A percentile compares a stretch with the other conserved stretches of the same genome.
These are phyloP conservation scores for Fusarium austroafricanum DNA, from an alignment of 2,329 filamentous ascomycete genomes.

Conservation along the genomic window DNA sequence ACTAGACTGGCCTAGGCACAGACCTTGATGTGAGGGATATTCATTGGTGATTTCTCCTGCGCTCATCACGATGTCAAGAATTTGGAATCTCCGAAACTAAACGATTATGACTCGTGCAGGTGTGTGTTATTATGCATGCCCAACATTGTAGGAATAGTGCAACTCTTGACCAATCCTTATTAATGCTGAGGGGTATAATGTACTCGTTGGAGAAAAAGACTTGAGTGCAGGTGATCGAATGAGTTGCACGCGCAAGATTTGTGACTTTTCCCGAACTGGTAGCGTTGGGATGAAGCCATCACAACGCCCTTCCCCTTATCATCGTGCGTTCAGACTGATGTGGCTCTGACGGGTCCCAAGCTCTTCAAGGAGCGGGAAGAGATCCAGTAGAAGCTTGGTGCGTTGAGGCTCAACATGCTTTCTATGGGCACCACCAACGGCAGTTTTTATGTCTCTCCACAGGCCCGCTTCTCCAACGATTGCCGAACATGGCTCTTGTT, in stretches of 20 bases:
- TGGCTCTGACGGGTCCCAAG: slow-evolving; percentile 39
- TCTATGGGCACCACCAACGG: slow-evolving; percentile 44
- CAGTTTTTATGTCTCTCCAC: slow-evolving; percentile 45
- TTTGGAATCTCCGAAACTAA: slow-evolving; percentile 41
- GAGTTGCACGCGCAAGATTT: slow-evolving; percentile 2
- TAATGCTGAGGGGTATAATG: neutral
- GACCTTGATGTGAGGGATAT: slow-evolving; percentile 27
- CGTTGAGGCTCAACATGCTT: slow-evolving; percentile 44
- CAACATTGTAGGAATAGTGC: slow-evolving; percentile 16
- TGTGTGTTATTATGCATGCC: slow-evolving; percentile 11
- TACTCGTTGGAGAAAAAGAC: slow-evolving; percentile 5
- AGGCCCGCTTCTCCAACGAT: slow-evolving; percentile 49
- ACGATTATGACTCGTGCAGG: slow-evolving; percentile 43
- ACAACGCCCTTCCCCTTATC: slow-evolving; percentile 22
- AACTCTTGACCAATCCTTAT: slow-evolving; percentile 16
- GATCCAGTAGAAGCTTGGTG: slow-evolving; percentile 44
- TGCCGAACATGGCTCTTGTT: slow-evolving; percentile 45
- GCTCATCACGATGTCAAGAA: slow-evolving; percentile 36
- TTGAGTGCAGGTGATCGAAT: neutral
- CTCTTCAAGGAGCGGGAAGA: slow-evolving; percentile 41
- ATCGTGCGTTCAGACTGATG: slow-evolving; percentile 31
- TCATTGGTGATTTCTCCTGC: slow-evolving; percentile 15
- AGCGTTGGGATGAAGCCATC: slow-evolving; percentile 41
- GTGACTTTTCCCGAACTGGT: neutral
- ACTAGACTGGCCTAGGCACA: slow-evolving; percentile 30